Conservation (phyloP, 1,284 basidiomycete genomes). For the Coniferiporia sulphurascens region DNA sequence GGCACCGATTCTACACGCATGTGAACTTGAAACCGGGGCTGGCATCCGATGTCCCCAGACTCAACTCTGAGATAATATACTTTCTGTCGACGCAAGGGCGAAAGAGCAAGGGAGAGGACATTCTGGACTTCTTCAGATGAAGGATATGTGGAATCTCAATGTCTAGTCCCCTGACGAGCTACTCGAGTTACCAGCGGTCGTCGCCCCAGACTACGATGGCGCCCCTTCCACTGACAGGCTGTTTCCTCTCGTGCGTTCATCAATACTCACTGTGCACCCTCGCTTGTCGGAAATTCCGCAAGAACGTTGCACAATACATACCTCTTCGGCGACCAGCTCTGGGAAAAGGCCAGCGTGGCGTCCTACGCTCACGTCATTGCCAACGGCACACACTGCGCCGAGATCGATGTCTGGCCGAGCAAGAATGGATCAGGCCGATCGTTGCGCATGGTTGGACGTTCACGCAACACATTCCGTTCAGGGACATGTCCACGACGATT, state of each 20-base stretch:
- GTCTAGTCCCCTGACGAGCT: constrained; percentile 34
- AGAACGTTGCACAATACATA: constrained; percentile 68
- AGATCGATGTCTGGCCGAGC: constrained; percentile 64
- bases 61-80: constrained; percentile 23
- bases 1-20: too few relatives aligned
- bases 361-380: constrained; percentile 54
- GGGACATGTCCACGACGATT: constrained; percentile 49
- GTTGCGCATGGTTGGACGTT: constrained; percentile 61
- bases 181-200: constrained; percentile 33
- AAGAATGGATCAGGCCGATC: constrained; percentile 39
- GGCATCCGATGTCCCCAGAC: constrained; percentile 10
- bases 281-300: not conserved
- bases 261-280: not conserved
- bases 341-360: constrained; percentile 50
- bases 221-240: constrained; percentile 44
- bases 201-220: constrained; percentile 35
- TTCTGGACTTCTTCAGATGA: not conserved
- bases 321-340: constrained; percentile 53
- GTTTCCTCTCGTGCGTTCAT: constrained; percentile 50
- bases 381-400: constrained; percentile 55
- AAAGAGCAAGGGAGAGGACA: constrained; percentile 14
- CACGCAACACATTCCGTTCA: constrained; percentile 43
- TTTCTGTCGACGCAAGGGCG: constrained; percentile 23
- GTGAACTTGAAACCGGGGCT: too few relatives aligned
- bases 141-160: not conserved